Percentiles rank a stretch among this genome's conserved stretches.
These are phyloP conservation scores for Zymoseptoria crescenta DNA, from an alignment of 2,329 filamentous ascomycete genomes.

Conservation along the genomic window DNA sequence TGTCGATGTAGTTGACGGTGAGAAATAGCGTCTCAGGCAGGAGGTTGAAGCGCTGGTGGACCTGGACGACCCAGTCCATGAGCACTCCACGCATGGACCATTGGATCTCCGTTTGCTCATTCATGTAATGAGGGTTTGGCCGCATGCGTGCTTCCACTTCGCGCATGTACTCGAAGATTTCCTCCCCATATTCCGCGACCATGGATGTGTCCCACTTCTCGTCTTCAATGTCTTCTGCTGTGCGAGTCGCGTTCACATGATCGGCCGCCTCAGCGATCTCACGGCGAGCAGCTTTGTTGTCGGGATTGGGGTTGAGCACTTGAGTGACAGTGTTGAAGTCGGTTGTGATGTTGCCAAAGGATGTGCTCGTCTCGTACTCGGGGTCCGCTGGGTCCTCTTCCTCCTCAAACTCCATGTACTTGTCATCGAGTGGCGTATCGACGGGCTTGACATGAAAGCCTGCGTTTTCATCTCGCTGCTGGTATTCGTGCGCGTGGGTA, in stretches of 20 bases:
- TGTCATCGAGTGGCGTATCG: conserved; percentile 1
- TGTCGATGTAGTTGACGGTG: conserved; percentile 93
- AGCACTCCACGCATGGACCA: conserved; percentile 98
- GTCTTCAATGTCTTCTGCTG: conserved; percentile 72
- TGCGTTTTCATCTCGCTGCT: conserved; percentile 1
- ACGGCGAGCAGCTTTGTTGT: conserved; percentile 56
- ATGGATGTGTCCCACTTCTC: conserved; percentile 92
- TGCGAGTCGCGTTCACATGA: conserved; percentile 59
- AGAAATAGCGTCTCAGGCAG: conserved; percentile 93
- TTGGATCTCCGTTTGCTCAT: conserved; percentile 84
- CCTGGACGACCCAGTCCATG: conserved; percentile 97
- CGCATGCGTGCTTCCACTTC: conserved; percentile 79
- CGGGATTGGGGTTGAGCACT: conserved; percentile 54
- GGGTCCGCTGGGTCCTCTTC: conserved; percentile 69
- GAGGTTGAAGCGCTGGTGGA: conserved; percentile 83
- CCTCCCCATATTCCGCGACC: conserved; percentile 93
- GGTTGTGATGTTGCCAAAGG: conserved; percentile 59
- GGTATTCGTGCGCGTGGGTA: not conserved
- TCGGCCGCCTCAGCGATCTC: conserved; percentile 64
- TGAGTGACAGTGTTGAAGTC: conserved; percentile 55
- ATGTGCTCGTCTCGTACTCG: conserved; percentile 61
- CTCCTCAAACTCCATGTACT: conserved; percentile 43
- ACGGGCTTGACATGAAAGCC: not conserved
- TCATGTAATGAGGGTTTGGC: conserved; percentile 92
- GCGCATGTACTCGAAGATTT: conserved; percentile 90